phyloP scores from a whole-genome alignment of 1,284 basidiomycete genomes.

The Mycosarcoma maydis region DNA sequence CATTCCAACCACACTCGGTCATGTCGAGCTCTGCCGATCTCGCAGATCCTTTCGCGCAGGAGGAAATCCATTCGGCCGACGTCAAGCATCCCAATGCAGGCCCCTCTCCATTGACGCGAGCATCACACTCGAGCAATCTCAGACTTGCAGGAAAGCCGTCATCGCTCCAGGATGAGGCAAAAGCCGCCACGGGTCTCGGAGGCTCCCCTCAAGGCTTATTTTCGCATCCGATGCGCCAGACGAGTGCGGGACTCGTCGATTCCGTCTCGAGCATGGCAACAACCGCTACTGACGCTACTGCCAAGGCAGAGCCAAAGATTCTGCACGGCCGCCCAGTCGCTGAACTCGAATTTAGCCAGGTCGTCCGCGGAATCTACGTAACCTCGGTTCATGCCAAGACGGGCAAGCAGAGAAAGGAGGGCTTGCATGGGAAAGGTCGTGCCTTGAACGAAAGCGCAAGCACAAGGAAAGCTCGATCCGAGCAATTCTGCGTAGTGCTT shows the following conservation, averaged over 20 bases:
- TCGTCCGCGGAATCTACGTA: constrained; percentile 49
- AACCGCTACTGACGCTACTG: constrained; percentile 23
- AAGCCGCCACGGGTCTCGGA: not conserved
- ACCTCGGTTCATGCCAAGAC: constrained; percentile 15
- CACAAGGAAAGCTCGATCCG: not conserved
- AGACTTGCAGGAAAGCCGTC: too few species aligned
- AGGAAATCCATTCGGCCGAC: not conserved
- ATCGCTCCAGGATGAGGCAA: too few species aligned
- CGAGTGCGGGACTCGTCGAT: constrained; percentile 14
- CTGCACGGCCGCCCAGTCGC: constrained; percentile 48
- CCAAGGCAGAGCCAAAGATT: constrained; percentile 12
- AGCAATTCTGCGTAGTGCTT: constrained; percentile 23
- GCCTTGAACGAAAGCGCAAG: not conserved
- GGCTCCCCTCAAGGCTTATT: constrained; percentile 4
- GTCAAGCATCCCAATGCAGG: not conserved
- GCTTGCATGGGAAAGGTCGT: constrained; percentile 20
- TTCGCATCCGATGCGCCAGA: constrained; percentile 5
- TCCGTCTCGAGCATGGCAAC: constrained; percentile 39
- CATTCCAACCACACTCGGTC: constrained; percentile 21
- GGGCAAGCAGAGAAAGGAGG: not conserved
- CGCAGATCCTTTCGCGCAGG: constrained; percentile 44
- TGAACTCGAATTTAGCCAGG: constrained; percentile 59
- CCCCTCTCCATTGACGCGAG: not conserved
- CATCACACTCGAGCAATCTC: not conserved
- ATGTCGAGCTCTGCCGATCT: constrained; percentile 48